Evolutionary conservation across 805 yeast genomes (phyloP).

Genomic region (Nadsonia fulvescens): DNA sequence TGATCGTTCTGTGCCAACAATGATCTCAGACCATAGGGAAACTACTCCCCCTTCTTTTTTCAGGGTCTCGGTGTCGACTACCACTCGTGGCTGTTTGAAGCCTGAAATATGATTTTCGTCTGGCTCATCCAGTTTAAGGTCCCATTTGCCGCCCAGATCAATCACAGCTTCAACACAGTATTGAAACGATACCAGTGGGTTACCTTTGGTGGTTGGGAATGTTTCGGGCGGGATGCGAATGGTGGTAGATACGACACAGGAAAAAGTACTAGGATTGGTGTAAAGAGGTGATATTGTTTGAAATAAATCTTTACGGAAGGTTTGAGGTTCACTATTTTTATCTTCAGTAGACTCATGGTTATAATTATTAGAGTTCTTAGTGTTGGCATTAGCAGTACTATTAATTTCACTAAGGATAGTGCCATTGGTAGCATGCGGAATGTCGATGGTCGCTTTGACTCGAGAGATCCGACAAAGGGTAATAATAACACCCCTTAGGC

Average conservation of each 20-base stretch:
- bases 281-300: conserved; percentile 64
- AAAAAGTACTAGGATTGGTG: conserved; percentile 48
- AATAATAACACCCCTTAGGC: conserved; percentile 54
- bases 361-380: too few species aligned
- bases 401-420: too few species aligned
- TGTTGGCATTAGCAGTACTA: too few species aligned
- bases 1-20: conserved; percentile 68
- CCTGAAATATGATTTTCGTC: conserved; percentile 7
- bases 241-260: conserved; percentile 40
- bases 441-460: conserved; percentile 15
- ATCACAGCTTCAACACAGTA: conserved; percentile 70
- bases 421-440: too few species aligned
- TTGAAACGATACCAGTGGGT: conserved; percentile 59
- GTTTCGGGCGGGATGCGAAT: conserved; percentile 67
- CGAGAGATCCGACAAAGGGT: conserved; percentile 71
- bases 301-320: conserved; percentile 68
- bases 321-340: conserved; percentile 34
- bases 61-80: conserved; percentile 65
- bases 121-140: conserved; percentile 12
- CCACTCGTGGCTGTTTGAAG: too few species aligned
- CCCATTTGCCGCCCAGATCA: conserved; percentile 51
- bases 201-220: conserved; percentile 65
- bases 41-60: conserved; percentile 62
- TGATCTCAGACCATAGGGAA: conserved; percentile 62
- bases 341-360: conserved; percentile 34